Percentiles rank a stretch among this genome's conserved stretches.
These are phyloP conservation scores for Themeda triandra DNA, from an alignment of 176 grass and related monocot genomes.

Conservation along the genomic window DNA sequence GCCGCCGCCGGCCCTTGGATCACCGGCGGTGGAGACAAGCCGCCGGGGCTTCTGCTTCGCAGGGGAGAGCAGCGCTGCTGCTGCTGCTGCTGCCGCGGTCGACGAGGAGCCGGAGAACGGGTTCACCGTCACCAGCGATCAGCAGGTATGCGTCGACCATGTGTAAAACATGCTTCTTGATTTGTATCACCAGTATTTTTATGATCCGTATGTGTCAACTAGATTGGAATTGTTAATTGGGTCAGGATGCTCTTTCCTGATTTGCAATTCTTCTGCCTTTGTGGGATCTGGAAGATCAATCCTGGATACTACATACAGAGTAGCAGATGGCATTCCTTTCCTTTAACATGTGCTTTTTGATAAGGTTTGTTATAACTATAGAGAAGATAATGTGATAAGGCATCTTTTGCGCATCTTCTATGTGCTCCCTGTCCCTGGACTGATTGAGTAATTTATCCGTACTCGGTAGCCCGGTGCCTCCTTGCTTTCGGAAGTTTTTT, in stretches of 20 bases:
- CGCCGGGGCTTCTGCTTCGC: slow-evolving; percentile 42
- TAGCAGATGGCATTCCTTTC: neutral
- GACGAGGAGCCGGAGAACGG: slow-evolving; percentile 27
- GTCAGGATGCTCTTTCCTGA: neutral
- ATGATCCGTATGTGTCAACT: neutral
- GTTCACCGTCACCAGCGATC: neutral
- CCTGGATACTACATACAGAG: neutral
- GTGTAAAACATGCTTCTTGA: neutral
- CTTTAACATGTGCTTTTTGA: neutral
- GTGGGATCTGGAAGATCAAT: neutral
- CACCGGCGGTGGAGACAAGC: neutral
- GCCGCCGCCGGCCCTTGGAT: neutral
- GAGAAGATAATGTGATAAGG: neutral
- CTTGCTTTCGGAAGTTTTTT: neutral
- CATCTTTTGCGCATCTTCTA: neutral
- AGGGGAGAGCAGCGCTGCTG: slow-evolving; percentile 2
- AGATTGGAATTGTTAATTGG: neutral
- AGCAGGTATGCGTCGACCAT: slow-evolving; percentile 26
- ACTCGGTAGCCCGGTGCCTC: neutral
- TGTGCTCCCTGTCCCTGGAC: neutral
- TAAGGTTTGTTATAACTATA: neutral
- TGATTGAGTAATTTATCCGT: neutral
- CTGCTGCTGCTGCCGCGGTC: neutral
- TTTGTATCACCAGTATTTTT: neutral
- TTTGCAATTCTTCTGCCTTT: neutral